A percentile compares a stretch with the other conserved stretches of the same genome.
Conservation (phyloP, 225 moss, liverwort and hornwort species). For the Straminergon stramineum region DNA sequence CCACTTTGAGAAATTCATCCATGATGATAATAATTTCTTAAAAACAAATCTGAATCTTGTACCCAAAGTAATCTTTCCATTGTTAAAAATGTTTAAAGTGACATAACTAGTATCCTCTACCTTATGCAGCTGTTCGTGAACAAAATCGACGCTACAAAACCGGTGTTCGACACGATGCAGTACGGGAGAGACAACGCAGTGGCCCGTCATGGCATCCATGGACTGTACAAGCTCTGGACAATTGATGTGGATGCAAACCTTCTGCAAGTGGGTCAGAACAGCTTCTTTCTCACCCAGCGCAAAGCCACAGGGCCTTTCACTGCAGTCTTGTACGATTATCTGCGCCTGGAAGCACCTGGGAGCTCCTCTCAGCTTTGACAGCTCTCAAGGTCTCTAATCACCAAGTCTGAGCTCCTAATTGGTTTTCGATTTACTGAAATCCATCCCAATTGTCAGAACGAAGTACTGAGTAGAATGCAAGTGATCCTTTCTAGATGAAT, state of each 20-base stretch:
- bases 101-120: background rate
- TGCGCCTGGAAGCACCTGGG: slow-evolving; percentile 72
- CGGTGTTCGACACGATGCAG: slow-evolving; percentile 62
- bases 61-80: background rate
- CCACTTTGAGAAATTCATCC: background rate
- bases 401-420: background rate
- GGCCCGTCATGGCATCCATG: slow-evolving; percentile 82
- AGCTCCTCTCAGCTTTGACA: background rate
- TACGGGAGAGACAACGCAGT: slow-evolving; percentile 73
- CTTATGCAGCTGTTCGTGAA: slow-evolving; percentile 57
- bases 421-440: background rate
- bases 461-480: background rate
- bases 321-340: slow-evolving; percentile 79
- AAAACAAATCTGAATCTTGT: background rate
- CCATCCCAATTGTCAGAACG: background rate
- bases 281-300: slow-evolving; percentile 60
- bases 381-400: background rate
- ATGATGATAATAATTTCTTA: background rate
- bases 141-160: slow-evolving; percentile 8
- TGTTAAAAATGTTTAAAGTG: background rate
- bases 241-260: slow-evolving; percentile 44
- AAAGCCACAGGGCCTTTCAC: slow-evolving; percentile 50
- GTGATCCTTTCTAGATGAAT: background rate
- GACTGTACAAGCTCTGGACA: slow-evolving; percentile 55
- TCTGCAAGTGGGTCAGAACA: slow-evolving; percentile 53